phyloP scores from a whole-genome alignment of 345 rosid genomes.

The Syzygium aromaticum region DNA sequence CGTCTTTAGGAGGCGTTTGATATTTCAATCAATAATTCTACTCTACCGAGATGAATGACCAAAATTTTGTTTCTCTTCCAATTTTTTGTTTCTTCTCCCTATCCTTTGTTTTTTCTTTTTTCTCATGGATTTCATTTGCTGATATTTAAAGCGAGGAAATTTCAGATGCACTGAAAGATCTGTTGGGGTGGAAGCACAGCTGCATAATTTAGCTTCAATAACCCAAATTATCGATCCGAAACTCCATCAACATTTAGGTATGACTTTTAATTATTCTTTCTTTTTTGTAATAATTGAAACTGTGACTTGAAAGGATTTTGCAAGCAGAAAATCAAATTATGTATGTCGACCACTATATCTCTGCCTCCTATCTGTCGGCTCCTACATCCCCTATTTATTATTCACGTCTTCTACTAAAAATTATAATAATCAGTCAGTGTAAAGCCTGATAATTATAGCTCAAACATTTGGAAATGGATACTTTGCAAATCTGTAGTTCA shows the following conservation, averaged over 20 bases:
- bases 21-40: not conserved
- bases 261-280: not conserved
- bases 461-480: not conserved
- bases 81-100: not conserved
- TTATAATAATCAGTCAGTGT: not conserved
- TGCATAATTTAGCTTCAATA: conserved; percentile 68
- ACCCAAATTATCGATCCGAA: conserved; percentile 93
- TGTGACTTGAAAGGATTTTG: not conserved
- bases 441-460: not conserved
- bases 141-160: conserved; percentile 65
- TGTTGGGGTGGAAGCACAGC: conserved; percentile 93
- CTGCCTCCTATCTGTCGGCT: not conserved
- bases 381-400: not conserved
- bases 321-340: not conserved
- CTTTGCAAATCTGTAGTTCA: not conserved
- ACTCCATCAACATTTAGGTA: conserved; percentile 97
- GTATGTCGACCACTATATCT: not conserved
- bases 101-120: conserved; percentile 7
- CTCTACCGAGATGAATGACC: not conserved
- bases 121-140: not conserved
- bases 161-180: conserved; percentile 87
- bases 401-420: not conserved
- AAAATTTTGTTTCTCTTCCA: not conserved
- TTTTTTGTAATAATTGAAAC: not conserved
- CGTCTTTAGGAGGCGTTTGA: not conserved